Conservation (phyloP, 768 basidiomycete species). For the Strobilomyces confusus region DNA sequence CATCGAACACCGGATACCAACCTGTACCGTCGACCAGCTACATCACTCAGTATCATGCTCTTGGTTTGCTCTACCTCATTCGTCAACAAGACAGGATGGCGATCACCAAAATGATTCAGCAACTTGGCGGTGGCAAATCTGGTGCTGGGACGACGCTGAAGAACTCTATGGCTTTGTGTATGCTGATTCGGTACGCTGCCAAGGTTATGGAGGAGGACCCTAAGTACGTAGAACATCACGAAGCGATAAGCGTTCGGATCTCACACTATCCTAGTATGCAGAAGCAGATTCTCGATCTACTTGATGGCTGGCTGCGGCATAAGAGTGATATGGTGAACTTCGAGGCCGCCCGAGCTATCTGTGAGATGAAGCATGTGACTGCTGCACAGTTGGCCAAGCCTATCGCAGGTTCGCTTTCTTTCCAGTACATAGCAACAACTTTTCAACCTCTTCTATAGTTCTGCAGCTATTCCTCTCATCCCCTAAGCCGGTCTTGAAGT, state of each 20-base stretch:
- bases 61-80: conserved; percentile 91
- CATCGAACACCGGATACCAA: conserved; percentile 61
- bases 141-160: conserved; percentile 81
- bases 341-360: conserved; percentile 95
- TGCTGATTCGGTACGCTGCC: conserved; percentile 97
- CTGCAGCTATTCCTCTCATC: conserved; percentile 95
- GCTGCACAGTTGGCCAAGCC: conserved; percentile 77
- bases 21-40: conserved; percentile 84
- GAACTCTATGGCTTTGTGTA: conserved; percentile 96
- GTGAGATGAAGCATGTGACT: conserved; percentile 88
- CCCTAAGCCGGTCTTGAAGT: conserved; percentile 92
- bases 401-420: conserved; percentile 66
- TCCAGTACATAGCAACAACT: neutral
- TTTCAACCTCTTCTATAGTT: conserved; percentile 43
- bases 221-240: conserved; percentile 59
- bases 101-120: conserved; percentile 98
- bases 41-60: conserved; percentile 95
- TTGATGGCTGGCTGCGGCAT: conserved; percentile 94
- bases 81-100: conserved; percentile 99
- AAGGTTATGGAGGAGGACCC: conserved; percentile 99
- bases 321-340: conserved; percentile 99
- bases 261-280: conserved; percentile 57
- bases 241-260: neutral
- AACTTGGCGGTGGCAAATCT: conserved; percentile 85
- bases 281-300: conserved; percentile 86